Conservation (phyloP, 164 flowering plant genomes). For the Piper betle region DNA sequence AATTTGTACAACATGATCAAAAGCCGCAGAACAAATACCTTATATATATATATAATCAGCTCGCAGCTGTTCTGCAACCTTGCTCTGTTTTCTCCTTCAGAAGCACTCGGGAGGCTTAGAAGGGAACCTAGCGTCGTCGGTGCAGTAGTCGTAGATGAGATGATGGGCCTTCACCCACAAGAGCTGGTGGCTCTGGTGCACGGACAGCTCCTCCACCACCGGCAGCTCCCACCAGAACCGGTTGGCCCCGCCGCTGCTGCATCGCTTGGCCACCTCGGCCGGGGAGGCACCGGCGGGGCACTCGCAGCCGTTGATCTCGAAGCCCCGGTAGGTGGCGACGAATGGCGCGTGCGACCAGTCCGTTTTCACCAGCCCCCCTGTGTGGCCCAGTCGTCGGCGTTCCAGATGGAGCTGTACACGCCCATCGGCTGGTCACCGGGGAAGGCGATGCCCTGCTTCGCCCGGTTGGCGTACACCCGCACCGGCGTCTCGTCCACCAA, state of each 20-base stretch:
- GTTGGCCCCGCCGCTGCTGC: conserved; percentile 34
- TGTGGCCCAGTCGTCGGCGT: conserved; percentile 99
- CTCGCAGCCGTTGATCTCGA: conserved; percentile 68
- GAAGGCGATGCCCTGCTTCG: conserved; percentile 54
- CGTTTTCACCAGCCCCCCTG: conserved; percentile 91
- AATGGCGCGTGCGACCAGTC: conserved; percentile 92
- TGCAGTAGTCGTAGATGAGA: conserved; percentile 76
- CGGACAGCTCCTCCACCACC: conserved; percentile 46
- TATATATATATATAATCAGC: not conserved
- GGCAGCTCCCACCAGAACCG: conserved; percentile 89
- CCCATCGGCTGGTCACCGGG: conserved; percentile 97
- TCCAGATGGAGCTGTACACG: conserved; percentile 96
- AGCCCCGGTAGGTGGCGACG: conserved; percentile 59
- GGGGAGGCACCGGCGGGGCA: conserved; percentile 22
- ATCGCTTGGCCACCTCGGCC: conserved; percentile 29
- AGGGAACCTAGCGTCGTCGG: conserved; percentile 62
- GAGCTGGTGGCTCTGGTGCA: conserved; percentile 90
- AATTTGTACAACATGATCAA: not conserved
- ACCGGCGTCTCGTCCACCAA: conserved; percentile 88
- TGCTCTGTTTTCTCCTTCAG: conserved; percentile 31
- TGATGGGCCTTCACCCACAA: conserved; percentile 82
- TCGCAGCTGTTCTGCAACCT: not conserved
- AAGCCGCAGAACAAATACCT: not conserved
- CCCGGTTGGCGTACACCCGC: conserved; percentile 63
- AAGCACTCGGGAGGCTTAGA: conserved; percentile 54